phyloP scores from a whole-genome alignment of 176 grass and related monocot species.

The Pontederia paniculata region DNA sequence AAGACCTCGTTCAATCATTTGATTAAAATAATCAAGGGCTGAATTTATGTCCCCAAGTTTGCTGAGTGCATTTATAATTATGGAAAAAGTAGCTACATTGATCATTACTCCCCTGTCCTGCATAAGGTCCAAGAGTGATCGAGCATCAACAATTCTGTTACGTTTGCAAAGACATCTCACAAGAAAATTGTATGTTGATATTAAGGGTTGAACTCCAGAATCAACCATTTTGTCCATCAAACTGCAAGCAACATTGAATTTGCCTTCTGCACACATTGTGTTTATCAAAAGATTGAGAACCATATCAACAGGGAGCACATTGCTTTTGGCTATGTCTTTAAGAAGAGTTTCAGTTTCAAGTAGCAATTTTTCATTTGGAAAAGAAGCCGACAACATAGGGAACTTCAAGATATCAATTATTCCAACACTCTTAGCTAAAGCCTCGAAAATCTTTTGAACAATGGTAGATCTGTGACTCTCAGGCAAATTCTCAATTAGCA shows the following conservation, averaged over 20 bases:
- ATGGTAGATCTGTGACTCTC: conserved; percentile 2
- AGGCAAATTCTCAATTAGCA: conserved; percentile 3
- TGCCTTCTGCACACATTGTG: conserved; percentile 22
- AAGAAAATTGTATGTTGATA: conserved; percentile 27
- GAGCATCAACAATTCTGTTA: conserved; percentile 19
- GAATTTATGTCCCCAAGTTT: conserved; percentile 26
- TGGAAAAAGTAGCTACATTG: conserved; percentile 21
- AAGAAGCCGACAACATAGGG: neutral
- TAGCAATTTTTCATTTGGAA: conserved; percentile 21
- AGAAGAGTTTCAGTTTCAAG: conserved; percentile 16
- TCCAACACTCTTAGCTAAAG: conserved; percentile 11
- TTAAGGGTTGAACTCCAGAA: conserved; percentile 22
- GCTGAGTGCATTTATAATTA: conserved; percentile 23
- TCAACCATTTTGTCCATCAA: conserved; percentile 27
- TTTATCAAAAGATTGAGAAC: conserved; percentile 29
- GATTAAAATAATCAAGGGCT: conserved; percentile 22
- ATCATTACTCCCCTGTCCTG: conserved; percentile 13
- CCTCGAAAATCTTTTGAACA: conserved; percentile 8
- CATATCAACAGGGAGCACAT: conserved; percentile 26
- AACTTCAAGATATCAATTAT: neutral
- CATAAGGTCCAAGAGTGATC: conserved; percentile 16
- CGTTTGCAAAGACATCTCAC: conserved; percentile 21
- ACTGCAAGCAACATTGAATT: conserved; percentile 18
- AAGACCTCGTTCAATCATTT: conserved; percentile 21
- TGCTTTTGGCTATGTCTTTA: conserved; percentile 19